Base-by-base conservation (phyloP, 495 filamentous ascomycete genomes). In the Neurospora pannonica region DNA sequence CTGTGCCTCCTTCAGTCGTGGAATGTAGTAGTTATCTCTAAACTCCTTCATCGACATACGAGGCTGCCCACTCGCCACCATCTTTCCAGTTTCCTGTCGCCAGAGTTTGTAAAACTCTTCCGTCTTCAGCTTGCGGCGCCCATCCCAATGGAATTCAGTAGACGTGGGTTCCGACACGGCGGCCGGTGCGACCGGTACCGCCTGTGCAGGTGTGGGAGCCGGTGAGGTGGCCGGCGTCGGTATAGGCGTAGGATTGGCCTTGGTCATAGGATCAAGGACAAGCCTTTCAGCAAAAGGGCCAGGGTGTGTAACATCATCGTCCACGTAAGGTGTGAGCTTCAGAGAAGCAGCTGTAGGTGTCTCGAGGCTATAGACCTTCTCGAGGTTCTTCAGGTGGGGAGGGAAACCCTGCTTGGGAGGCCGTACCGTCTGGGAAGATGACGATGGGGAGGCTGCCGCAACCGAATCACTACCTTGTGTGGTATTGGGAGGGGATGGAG, bases 261-360 rank as follows among this genome's bases (percentile, higher is more conserved):
- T 73, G 39, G 74, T 42, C n/a, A 40, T 70, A 11, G 46, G 48
- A n/a, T 43, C 76, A 6, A 75, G 75, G 36, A 74, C 38, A 13
- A 81, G 75, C 77, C 72, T 74, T 67, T 81, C 79, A 1, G 77
- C 75, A 31, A 72, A 81, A 5, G 80, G 75, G 5, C 77, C 79
- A 2, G 80, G 80, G 24, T 78, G 76, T 10, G 74, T 15, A 6
- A 76, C 39, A 24, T 78, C 75, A 21, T 80, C 80, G 4, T 70
- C 31, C 39, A 77, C 76, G 62, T 81, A 81, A 0, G 80, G 79
- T 1, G 75, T 74, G 21, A 80, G 75, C 3, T 67, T 67, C 28
- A 81, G 48, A 2, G 70, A 62, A 37, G 72, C 62, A 39, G 70
- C 79, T 21, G 75, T 78, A 4, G 79, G 79, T 2, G 75, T 76